Evolutionary conservation across 495 filamentous ascomycete genomes (phyloP).

Genomic region (Penicillium herquei): DNA sequence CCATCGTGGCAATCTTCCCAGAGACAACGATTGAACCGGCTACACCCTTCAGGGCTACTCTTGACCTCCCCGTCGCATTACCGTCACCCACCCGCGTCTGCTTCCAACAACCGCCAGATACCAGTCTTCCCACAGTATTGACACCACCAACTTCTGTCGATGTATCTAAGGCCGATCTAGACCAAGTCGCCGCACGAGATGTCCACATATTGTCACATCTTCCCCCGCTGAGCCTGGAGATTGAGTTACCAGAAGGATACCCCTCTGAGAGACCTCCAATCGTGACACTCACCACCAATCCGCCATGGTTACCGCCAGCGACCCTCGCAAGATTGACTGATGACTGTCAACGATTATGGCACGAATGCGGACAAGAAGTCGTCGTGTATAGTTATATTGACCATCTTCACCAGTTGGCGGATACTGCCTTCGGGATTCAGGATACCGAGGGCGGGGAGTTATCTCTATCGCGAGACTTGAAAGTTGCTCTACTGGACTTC

Average conservation of each 20-base stretch:
- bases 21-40: slow-evolving; percentile 66
- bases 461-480: slow-evolving; percentile 51
- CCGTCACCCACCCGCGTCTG: slow-evolving; percentile 63
- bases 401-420: slow-evolving; percentile 75
- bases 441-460: slow-evolving; percentile 46
- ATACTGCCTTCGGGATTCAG: slow-evolving; percentile 71
- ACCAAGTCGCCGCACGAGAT: slow-evolving; percentile 35
- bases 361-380: slow-evolving; percentile 72
- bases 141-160: slow-evolving; percentile 50
- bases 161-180: slow-evolving; percentile 27
- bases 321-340: slow-evolving; percentile 57
- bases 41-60: slow-evolving; percentile 57
- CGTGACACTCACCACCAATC: slow-evolving; percentile 61
- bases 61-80: slow-evolving; percentile 74
- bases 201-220: slow-evolving; percentile 69
- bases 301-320: slow-evolving; percentile 66
- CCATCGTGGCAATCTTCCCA: slow-evolving; percentile 86
- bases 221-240: slow-evolving; percentile 67
- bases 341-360: slow-evolving; percentile 70
- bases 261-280: slow-evolving; percentile 65
- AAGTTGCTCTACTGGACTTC: slow-evolving; percentile 73
- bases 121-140: slow-evolving; percentile 29
- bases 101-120: slow-evolving; percentile 59
- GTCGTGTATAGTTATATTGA: slow-evolving; percentile 87
- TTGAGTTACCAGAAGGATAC: slow-evolving; percentile 73